Percentiles rank a stretch among this genome's conserved stretches.
Conservation (phyloP, 2,329 filamentous ascomycete species). For the Verticillium alfalfae region DNA sequence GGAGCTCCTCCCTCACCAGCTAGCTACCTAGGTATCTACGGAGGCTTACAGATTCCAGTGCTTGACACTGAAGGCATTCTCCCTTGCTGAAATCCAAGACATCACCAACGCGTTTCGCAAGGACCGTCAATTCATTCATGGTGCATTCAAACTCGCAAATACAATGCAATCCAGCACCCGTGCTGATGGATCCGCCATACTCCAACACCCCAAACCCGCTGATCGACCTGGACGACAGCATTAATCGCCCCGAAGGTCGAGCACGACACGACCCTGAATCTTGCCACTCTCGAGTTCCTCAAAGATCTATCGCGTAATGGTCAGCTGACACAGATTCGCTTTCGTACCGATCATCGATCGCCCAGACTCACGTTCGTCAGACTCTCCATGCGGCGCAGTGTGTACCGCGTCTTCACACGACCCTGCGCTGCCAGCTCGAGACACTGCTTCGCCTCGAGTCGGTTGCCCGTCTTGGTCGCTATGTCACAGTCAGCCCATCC, state of each 20-base stretch:
- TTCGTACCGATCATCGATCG: too few species aligned
- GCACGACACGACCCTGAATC: slow-evolving; percentile 9
- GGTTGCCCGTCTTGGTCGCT: slow-evolving; percentile 10
- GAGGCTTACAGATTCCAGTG: neutral
- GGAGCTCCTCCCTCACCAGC: neutral
- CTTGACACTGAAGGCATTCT: neutral
- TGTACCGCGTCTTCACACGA: slow-evolving; percentile 8
- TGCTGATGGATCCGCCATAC: neutral
- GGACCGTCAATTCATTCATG: neutral
- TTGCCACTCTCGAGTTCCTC: slow-evolving; percentile 7
- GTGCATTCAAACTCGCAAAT: neutral
- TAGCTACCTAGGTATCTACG: neutral
- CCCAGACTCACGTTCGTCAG: slow-evolving; percentile 7
- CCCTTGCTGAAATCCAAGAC: neutral
- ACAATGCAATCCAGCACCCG: too few species aligned
- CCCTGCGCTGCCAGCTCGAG: slow-evolving; percentile 8
- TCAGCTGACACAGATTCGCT: neutral
- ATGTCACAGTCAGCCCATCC: neutral
- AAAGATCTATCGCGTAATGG: slow-evolving; percentile 1
- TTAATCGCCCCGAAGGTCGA: slow-evolving; percentile 5
- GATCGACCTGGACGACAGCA: neutral
- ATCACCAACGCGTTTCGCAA: neutral
- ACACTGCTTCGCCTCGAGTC: slow-evolving; percentile 10
- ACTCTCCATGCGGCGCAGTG: slow-evolving; percentile 9
- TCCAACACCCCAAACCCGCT: neutral